phyloP scores from a whole-genome alignment of 2,329 filamentous ascomycete genomes.

The Graphium sp. region DNA sequence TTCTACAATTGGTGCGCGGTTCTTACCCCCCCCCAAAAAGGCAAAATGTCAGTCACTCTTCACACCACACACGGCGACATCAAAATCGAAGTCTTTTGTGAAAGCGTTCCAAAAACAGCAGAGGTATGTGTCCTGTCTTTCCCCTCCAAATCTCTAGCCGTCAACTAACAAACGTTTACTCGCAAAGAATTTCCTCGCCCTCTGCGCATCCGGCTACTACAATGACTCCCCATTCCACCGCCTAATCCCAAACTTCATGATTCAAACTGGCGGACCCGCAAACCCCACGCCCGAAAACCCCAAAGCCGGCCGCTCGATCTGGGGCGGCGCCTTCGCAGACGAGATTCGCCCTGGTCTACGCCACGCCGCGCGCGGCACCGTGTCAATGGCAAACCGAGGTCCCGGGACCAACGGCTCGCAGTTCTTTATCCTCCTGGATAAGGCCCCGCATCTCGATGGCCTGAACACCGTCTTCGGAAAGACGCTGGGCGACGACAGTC shows the following conservation, averaged over 20 bases:
- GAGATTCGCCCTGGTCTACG: conserved; percentile 57
- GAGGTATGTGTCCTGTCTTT: conserved; percentile 34
- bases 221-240: conserved; percentile 62
- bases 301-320: conserved; percentile 59
- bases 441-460: conserved; percentile 66
- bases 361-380: conserved; percentile 51
- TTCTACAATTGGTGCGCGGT: too few relatives aligned
- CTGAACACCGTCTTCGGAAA: conserved; percentile 75
- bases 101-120: conserved; percentile 81
- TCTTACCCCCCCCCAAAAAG: too few relatives aligned
- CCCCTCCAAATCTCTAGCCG: neutral
- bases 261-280: conserved; percentile 54
- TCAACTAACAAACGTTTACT: neutral
- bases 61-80: conserved; percentile 82
- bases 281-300: conserved; percentile 37
- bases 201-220: conserved; percentile 69
- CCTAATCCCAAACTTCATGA: conserved; percentile 66
- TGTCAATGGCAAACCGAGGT: conserved; percentile 69
- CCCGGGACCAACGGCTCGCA: conserved; percentile 60
- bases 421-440: conserved; percentile 67
- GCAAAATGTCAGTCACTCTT: conserved; percentile 52
- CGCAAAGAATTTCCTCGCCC: conserved; percentile 65
- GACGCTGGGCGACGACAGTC: conserved; percentile 46
- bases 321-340: conserved; percentile 58
- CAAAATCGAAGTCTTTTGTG: conserved; percentile 93